These are phyloP conservation scores for Pseudoturritis turrita DNA, from an alignment of 345 rosid genomes.

Conservation along the genomic window DNA sequence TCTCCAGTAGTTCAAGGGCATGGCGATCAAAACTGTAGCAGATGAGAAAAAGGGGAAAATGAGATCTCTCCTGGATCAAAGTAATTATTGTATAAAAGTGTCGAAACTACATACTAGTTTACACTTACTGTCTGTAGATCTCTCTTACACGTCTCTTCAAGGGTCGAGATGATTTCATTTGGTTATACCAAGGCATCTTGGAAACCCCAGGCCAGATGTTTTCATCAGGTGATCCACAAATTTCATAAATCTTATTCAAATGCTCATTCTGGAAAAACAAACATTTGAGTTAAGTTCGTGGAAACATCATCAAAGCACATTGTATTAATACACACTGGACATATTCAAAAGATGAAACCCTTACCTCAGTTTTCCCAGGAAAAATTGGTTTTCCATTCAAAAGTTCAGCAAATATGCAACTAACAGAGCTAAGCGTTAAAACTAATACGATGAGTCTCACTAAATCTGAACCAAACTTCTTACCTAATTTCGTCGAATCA, in stretches of 20 bases:
- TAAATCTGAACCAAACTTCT: no score
- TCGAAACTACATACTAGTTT: not conserved
- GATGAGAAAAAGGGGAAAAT: not conserved
- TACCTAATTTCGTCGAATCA: no score
- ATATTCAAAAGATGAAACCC: not conserved
- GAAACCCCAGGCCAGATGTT: constrained; percentile 64
- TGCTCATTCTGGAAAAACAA: constrained; percentile 46
- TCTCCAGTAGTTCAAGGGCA: constrained; percentile 89
- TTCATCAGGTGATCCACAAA: constrained; percentile 72
- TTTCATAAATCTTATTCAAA: constrained; percentile 59
- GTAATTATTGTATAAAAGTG: not conserved
- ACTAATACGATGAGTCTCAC: no score
- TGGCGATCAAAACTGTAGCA: constrained; percentile 66
- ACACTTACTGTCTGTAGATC: constrained; percentile 71
- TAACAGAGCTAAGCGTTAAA: no score
- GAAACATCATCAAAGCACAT: not conserved
- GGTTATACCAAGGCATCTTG: constrained; percentile 54
- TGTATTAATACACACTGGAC: not conserved
- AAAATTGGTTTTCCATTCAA: constrained; percentile 85
- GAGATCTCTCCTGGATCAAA: not conserved
- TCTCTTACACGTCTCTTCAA: constrained; percentile 74
- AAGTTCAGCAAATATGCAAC: constrained; percentile 95
- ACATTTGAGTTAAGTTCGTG: not conserved
- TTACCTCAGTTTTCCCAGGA: constrained; percentile 91
- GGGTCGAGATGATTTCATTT: constrained; percentile 51